These are phyloP conservation scores for Botrytis aclada DNA, from an alignment of 2,329 filamentous ascomycete species.

Conservation along the genomic window DNA sequence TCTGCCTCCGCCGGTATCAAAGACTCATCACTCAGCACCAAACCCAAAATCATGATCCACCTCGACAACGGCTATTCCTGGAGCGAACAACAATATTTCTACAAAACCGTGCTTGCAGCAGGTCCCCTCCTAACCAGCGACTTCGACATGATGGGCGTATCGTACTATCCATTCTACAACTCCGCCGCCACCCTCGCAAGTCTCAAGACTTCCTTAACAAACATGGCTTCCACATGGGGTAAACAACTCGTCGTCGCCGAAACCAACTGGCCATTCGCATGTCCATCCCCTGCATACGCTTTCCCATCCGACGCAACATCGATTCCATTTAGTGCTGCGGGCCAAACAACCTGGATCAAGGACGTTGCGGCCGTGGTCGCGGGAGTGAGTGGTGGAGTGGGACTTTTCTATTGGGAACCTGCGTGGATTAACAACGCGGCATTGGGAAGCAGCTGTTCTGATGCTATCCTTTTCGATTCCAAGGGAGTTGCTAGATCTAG, in stretches of 20 bases:
- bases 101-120: constrained; percentile 52
- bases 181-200: constrained; percentile 54
- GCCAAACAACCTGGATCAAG: constrained; percentile 61
- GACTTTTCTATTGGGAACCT: constrained; percentile 73
- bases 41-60: constrained; percentile 70
- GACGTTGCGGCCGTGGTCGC: constrained; percentile 56
- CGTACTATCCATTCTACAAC: constrained; percentile 72
- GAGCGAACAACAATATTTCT: constrained; percentile 59
- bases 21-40: constrained; percentile 53
- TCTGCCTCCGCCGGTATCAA: constrained; percentile 63
- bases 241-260: constrained; percentile 70
- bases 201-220: constrained; percentile 53
- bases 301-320: constrained; percentile 59
- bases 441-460: constrained; percentile 62
- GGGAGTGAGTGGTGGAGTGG: constrained; percentile 52
- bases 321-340: constrained; percentile 61
- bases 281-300: constrained; percentile 53
- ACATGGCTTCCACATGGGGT: constrained; percentile 58
- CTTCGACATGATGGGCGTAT: constrained; percentile 70
- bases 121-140: constrained; percentile 52
- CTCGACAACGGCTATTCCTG: constrained; percentile 75
- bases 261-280: constrained; percentile 66
- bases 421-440: constrained; percentile 65
- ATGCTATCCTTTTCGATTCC: constrained; percentile 60
- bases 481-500: constrained; percentile 55